phyloP scores from a whole-genome alignment of 345 rosid genomes.

The Sonneratia alba region DNA sequence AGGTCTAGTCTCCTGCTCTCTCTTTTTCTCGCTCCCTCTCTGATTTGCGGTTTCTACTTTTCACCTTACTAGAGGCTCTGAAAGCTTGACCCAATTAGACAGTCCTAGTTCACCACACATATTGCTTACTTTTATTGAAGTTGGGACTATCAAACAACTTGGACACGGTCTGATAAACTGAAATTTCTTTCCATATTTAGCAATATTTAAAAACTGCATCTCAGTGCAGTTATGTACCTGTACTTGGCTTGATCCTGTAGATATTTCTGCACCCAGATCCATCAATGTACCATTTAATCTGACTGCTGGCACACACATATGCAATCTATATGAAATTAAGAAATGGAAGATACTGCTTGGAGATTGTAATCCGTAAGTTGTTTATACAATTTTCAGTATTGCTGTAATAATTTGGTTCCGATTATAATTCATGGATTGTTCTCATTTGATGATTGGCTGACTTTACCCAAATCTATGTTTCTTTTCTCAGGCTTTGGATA shows the following conservation, averaged over 20 bases:
- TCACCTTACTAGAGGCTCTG: neutral
- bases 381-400: neutral
- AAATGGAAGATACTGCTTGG: too few species aligned
- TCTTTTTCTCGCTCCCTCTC: neutral
- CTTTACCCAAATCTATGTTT: neutral
- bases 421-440: neutral
- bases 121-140: too few species aligned
- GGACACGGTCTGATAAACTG: neutral
- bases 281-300: neutral
- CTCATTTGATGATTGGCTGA: neutral
- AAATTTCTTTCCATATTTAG: neutral
- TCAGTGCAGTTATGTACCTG: neutral
- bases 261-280: neutral
- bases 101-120: neutral
- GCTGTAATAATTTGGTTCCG: neutral
- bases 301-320: neutral
- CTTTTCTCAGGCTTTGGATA: slow-evolving; percentile 59
- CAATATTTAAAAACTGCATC: neutral
- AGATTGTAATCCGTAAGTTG: neutral
- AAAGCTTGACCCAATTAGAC: neutral
- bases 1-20: slow-evolving; percentile 27
- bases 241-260: neutral
- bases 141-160: too few species aligned
- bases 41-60: neutral
- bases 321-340: too few species aligned